phyloP scores from a whole-genome alignment of 2,329 filamentous ascomycete genomes.

The Ophiostoma novo-ulmi region DNA sequence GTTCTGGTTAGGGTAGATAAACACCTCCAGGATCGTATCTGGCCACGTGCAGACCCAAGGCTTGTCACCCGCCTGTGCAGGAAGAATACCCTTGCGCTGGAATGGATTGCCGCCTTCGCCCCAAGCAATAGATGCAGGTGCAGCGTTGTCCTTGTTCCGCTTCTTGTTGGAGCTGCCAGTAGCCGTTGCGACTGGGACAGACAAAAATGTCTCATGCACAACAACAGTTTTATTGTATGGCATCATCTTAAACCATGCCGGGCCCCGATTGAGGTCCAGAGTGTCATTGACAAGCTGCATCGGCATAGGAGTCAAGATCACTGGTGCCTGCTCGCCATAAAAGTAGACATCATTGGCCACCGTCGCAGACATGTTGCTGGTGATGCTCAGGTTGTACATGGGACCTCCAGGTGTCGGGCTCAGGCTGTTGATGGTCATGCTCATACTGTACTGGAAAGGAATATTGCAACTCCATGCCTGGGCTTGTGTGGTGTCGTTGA shows the following conservation, averaged over 20 bases:
- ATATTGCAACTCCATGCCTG: slow-evolving; percentile 61
- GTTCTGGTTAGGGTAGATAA: slow-evolving; percentile 53
- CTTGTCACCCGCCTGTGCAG: slow-evolving; percentile 44
- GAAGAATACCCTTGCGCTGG: slow-evolving; percentile 36
- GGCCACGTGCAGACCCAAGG: slow-evolving; percentile 58
- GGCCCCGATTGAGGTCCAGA: slow-evolving; percentile 44
- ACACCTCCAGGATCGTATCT: slow-evolving; percentile 50
- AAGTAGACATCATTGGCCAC: slow-evolving; percentile 38
- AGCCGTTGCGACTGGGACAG: slow-evolving; percentile 24
- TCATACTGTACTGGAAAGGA: slow-evolving; percentile 38
- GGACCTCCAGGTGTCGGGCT: slow-evolving; percentile 30
- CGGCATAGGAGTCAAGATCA: slow-evolving; percentile 36
- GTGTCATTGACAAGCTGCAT: slow-evolving; percentile 50
- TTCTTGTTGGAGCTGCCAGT: slow-evolving; percentile 28
- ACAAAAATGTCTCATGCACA: slow-evolving; percentile 41
- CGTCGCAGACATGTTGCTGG: slow-evolving; percentile 37
- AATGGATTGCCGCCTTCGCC: slow-evolving; percentile 27
- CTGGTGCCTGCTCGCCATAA: slow-evolving; percentile 52
- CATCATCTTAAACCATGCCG: slow-evolving; percentile 49
- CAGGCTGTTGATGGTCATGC: slow-evolving; percentile 38
- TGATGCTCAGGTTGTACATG: slow-evolving; percentile 41
- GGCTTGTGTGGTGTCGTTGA: slow-evolving; percentile 51
- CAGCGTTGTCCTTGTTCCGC: slow-evolving; percentile 24
- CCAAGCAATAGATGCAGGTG: background rate
- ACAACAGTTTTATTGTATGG: slow-evolving; percentile 55